Base-by-base conservation (phyloP, 495 filamentous ascomycete species). In the Stereocaulon alpinum region DNA sequence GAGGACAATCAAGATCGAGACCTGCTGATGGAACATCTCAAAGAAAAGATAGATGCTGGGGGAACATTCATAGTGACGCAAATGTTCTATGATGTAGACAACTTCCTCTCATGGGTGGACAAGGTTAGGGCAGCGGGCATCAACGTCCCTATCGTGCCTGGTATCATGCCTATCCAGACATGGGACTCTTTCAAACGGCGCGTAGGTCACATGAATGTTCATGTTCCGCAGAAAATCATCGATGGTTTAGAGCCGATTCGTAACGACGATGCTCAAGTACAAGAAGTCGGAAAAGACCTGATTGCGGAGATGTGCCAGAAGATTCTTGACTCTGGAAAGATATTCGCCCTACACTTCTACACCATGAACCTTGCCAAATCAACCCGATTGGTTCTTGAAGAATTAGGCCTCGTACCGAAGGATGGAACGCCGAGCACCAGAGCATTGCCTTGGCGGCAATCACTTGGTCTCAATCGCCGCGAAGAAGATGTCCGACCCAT, bases 31-130 rank as follows among this genome's bases (percentile, higher is more conserved):
- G 86, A 95, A 59, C 94, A 97, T 69, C 73, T 97, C 68, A 97
- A 97, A 75, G 88, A 97, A 74, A 99, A 99, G 73, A 85, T 97
- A 50, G 94, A 99, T 73, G 89, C 88, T 50, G 94, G 94, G 41
- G 91, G 85, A 55, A 84, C 88, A 11, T 96, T 96, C 71, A 83
- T 99, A 51, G 86, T 99, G 55, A 97, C 94, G 0, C 94, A 99
- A 75, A 99, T 99, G 94, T 96, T 96, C 73, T 99, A 99, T 74
- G 91, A 97, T 70, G 90, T 83, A 29, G 92, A 99, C 65, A 91
- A 88, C 66, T 99, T 97, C 73, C 72, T 97, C 34, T 76, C 80
- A 44, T 99, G 94, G 94, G 88, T 95, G 37, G 71, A 81, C 57
- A 92, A 88, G 70, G 87, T 87, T 56, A 82, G 91, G 40, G 90